Percentiles rank a stretch among this genome's conserved stretches.
phyloP scores from a whole-genome alignment of 2,329 filamentous ascomycete genomes.

The Apiospora sp. region DNA sequence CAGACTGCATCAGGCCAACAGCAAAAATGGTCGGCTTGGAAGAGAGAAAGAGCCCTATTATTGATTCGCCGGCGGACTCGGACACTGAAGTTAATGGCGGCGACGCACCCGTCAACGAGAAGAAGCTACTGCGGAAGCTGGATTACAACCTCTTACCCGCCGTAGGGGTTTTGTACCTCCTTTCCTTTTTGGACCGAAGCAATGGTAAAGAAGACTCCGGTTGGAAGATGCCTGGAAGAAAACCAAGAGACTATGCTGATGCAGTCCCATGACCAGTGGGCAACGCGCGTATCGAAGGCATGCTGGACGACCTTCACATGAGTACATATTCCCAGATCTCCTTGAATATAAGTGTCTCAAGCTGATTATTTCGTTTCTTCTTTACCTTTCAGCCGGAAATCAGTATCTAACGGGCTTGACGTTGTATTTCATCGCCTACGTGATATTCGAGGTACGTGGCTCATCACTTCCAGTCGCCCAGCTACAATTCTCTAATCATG shows the following conservation, averaged over 20 bases:
- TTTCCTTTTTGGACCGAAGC: slow-evolving; percentile 65
- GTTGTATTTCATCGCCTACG: slow-evolving; percentile 70
- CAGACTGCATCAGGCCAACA: neutral
- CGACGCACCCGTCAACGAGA: slow-evolving; percentile 57
- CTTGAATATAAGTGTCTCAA: slow-evolving; percentile 32
- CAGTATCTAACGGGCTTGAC: slow-evolving; percentile 72
- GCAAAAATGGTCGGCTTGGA: too few species aligned
- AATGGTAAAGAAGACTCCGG: slow-evolving; percentile 53
- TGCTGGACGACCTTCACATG: slow-evolving; percentile 60
- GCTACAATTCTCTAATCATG: neutral
- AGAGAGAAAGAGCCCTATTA: neutral
- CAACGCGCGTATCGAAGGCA: slow-evolving; percentile 65
- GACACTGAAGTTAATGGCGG: slow-evolving; percentile 33
- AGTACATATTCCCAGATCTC: slow-evolving; percentile 50
- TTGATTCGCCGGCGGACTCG: slow-evolving; percentile 32
- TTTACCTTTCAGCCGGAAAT: slow-evolving; percentile 55
- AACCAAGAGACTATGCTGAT: slow-evolving; percentile 25
- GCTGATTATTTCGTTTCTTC: neutral
- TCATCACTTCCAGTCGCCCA: too few species aligned
- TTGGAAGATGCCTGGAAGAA: neutral
- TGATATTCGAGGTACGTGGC: slow-evolving; percentile 58
- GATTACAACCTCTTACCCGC: slow-evolving; percentile 61
- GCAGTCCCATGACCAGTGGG: slow-evolving; percentile 52
- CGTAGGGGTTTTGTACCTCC: slow-evolving; percentile 61
- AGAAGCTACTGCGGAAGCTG: slow-evolving; percentile 63